Conservation (phyloP, 441 rosid genomes). For the Rhodomyrtus psidioides region DNA sequence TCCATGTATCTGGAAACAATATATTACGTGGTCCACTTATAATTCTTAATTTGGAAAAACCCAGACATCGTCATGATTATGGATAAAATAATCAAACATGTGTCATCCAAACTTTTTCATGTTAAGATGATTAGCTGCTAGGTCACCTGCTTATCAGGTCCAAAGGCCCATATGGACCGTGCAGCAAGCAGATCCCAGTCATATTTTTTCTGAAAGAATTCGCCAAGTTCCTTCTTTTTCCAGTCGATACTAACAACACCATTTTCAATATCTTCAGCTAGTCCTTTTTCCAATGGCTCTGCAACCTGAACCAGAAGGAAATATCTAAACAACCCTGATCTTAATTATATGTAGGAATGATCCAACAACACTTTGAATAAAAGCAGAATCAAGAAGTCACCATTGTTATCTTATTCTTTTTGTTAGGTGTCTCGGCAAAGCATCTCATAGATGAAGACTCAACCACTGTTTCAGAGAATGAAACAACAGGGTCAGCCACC, state of each 20-base stretch:
- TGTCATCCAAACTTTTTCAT: neutral
- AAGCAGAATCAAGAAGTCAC: constrained; percentile 24
- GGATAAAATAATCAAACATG: neutral
- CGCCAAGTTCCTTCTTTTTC: constrained; percentile 80
- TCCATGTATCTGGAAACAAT: neutral
- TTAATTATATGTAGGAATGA: neutral
- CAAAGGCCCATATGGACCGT: constrained; percentile 97
- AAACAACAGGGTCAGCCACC: constrained; percentile 98
- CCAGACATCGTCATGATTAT: neutral
- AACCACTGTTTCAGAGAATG: constrained; percentile 96
- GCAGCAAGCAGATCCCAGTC: constrained; percentile 99
- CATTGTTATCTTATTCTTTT: constrained; percentile 96
- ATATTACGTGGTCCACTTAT: neutral
- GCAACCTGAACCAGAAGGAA: constrained; percentile 55
- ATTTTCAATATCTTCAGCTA: constrained; percentile 92
- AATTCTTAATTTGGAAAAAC: neutral
- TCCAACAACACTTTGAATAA: constrained; percentile 1
- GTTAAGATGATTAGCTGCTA: neutral
- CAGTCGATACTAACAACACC: constrained; percentile 85
- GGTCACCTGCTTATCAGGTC: constrained; percentile 93
- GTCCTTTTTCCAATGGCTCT: constrained; percentile 94
- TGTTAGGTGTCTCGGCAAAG: constrained; percentile 97
- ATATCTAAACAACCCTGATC: neutral
- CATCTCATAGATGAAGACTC: constrained; percentile 97
- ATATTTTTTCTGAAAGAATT: constrained; percentile 86